A percentile compares a stretch with the other conserved stretches of the same genome.
Conservation (phyloP, 1,139 yeast species). For the Chernovozyma aurita region DNA sequence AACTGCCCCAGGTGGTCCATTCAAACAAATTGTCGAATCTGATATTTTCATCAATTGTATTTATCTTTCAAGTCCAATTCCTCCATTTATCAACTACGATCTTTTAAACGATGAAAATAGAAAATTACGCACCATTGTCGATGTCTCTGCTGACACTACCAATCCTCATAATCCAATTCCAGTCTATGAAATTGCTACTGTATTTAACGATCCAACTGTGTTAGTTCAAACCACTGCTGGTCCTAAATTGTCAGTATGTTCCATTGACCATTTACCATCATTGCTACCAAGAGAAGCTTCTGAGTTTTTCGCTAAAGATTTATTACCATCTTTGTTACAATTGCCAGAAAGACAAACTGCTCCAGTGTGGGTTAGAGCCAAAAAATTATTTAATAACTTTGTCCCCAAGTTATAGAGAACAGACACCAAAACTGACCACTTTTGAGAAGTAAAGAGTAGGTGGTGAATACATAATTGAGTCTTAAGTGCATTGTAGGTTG, state of each 20-base stretch:
- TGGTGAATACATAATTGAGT: too few species aligned
- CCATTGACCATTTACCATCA: slow-evolving; percentile 97
- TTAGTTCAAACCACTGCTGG: slow-evolving; percentile 72
- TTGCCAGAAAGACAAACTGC: slow-evolving; percentile 77
- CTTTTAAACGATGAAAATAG: slow-evolving; percentile 61
- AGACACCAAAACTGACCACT: too few species aligned
- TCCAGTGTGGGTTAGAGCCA: slow-evolving; percentile 90
- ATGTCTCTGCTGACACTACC: slow-evolving; percentile 97
- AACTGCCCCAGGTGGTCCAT: slow-evolving; percentile 96
- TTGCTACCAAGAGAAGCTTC: slow-evolving; percentile 95
- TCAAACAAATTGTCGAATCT: slow-evolving; percentile 79
- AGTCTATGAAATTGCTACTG: slow-evolving; percentile 84
- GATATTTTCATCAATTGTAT: slow-evolving; percentile 95
- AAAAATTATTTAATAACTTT: slow-evolving; percentile 75
- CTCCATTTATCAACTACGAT: slow-evolving; percentile 79
- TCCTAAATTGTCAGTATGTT: slow-evolving; percentile 83
- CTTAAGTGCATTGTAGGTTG: too few species aligned
- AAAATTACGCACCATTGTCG: slow-evolving; percentile 86
- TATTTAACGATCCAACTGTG: slow-evolving; percentile 87
- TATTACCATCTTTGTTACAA: slow-evolving; percentile 82
- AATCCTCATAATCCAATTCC: slow-evolving; percentile 98
- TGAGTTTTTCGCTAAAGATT: slow-evolving; percentile 80
- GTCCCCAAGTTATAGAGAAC: slow-evolving; percentile 63
- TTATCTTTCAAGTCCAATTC: slow-evolving; percentile 86
- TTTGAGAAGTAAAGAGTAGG: too few species aligned